Evolutionary conservation across 1,139 yeast species (phyloP), one percentile per base, ranked within the genome.

Genomic region (Pichia kudriavzevii): DNA sequence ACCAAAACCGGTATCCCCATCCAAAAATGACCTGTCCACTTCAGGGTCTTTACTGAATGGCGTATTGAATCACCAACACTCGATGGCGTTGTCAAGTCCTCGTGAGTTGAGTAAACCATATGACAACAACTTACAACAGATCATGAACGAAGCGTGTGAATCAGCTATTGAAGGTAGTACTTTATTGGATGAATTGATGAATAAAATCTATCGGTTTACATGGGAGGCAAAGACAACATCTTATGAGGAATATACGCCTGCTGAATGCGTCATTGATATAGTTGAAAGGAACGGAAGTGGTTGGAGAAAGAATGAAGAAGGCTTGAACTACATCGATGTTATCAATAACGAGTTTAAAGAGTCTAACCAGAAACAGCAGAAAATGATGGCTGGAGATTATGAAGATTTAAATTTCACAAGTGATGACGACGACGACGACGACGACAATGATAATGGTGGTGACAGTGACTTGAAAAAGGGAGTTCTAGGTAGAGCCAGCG

Each of bases 261-360:
- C 72, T 32, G 80, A 75, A 38, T 75, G 91, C 45, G 67, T 87
- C 9, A 75, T 77, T 28, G 94, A 84, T 53, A 80, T 88, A 3
- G 71, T 85, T 42, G 68, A 72, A 16, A 56, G 59, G 31, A 83
- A 81, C 16, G 83, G 88, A 1, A 72, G 74, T 35, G 93, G 91
- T 1, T 80, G 81, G 81, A 63, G 56, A 44, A 57, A 58, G 33
- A 61, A 58, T 42, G 61, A 51, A 30, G 64, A 60, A 41, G 66
- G 64, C 1, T 30, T 49, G 9, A 52, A 55, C 25, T 44, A 51
- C 35, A 49, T 59, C 16, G 63, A 59, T 40, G 43, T 55, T 10
- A 24, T 51, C n/a, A 46, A 43, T 16, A 37, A 39, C 22, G 52
- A 50, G 8, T 35, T 39, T 18, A 38, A 36, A 17, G 49, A 32